Evolutionary conservation across 2,329 filamentous ascomycete genomes (phyloP), one percentile per base, ranked within the genome.

Genomic region (Colletotrichum lini): DNA sequence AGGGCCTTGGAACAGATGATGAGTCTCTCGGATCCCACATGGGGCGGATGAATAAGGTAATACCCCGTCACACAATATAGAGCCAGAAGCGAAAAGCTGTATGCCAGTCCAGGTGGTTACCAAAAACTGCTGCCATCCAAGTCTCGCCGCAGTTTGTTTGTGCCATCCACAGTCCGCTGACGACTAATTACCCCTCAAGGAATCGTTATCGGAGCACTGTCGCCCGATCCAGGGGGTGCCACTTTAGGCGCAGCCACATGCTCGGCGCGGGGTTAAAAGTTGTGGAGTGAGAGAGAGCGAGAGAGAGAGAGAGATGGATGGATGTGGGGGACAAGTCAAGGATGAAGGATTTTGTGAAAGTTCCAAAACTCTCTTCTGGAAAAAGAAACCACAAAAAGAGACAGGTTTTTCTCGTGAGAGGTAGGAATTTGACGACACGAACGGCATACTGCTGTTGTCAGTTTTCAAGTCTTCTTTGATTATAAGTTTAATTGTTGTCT

Each of bases 171-270:
- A 59, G 52, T 35, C 21, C n/a, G n/a, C 30, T 42, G 30, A 30
- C 9, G 26, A 7, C 9, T 30, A 30, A 30, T 21, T 53, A 60
- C 64, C 64, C 64, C 54, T 66, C 54, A 52, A 52, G 35, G 18
- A 21, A 1, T 12, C n/a, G 42, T 26, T 16, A 18, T 60, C 64
- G 54, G 64, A 60, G 64, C 64, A 60, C 64, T 21, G 54, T 53
- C 54, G 45, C 8, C 54, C 64, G 54, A 60, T 13, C 16, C 12
- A 6, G 15, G 13, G 10, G 12, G 13, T 18, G 45, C 58, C 58
- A 50, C 52, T 16, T 6, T 23, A 35, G 30, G 8, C 30, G 30
- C 38, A 44, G 54, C 54, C 54, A 58, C 38, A 58, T 23, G 42
- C n/a, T n/a, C 8, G 40, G 40, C 49, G 49, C 16, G 13, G 49